These are phyloP conservation scores for Cryptosporidium bovis DNA, from an alignment of 169 alveolate genomes.

Conservation along the genomic window DNA sequence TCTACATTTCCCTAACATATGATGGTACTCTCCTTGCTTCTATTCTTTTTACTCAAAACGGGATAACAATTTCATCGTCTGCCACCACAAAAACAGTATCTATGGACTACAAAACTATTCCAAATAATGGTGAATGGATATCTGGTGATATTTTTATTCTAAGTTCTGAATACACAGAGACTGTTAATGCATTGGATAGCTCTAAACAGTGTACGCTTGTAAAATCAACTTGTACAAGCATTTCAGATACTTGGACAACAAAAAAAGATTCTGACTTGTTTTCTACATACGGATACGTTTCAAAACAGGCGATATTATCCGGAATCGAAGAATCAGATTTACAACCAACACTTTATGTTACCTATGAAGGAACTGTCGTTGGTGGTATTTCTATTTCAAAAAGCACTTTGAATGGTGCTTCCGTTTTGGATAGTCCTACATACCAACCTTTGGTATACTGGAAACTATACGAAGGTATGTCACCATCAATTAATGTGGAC, in stretches of 20 bases:
- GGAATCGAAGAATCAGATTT: constrained; percentile 33
- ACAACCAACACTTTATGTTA: constrained; percentile 21
- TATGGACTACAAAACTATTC: neutral
- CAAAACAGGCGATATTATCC: constrained; percentile 9
- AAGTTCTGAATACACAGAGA: neutral
- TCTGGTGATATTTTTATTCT: constrained; percentile 67
- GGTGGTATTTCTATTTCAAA: constrained; percentile 7
- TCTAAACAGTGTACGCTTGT: constrained; percentile 21
- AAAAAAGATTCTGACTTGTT: neutral
- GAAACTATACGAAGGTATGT: constrained; percentile 16
- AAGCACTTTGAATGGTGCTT: constrained; percentile 10
- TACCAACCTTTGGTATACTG: constrained; percentile 56
- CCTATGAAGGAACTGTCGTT: constrained; percentile 26
- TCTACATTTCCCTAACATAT: constrained; percentile 20
- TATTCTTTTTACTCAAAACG: constrained; percentile 36
- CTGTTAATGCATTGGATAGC: neutral
- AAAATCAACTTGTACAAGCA: constrained; percentile 15
- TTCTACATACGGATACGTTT: constrained; percentile 26
- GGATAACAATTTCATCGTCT: constrained; percentile 21
- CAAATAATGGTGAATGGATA: constrained; percentile 49
- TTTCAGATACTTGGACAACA: constrained; percentile 26
- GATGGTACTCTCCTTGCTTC: constrained; percentile 12
- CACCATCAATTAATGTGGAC: constrained; percentile 19
- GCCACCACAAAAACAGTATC: constrained; percentile 14
- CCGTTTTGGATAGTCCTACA: constrained; percentile 54